A percentile compares a stretch with the other conserved stretches of the same genome.
Evolutionary conservation across 495 filamentous ascomycete genomes (phyloP).

Genomic region (Friedmanniomyces simplex): DNA sequence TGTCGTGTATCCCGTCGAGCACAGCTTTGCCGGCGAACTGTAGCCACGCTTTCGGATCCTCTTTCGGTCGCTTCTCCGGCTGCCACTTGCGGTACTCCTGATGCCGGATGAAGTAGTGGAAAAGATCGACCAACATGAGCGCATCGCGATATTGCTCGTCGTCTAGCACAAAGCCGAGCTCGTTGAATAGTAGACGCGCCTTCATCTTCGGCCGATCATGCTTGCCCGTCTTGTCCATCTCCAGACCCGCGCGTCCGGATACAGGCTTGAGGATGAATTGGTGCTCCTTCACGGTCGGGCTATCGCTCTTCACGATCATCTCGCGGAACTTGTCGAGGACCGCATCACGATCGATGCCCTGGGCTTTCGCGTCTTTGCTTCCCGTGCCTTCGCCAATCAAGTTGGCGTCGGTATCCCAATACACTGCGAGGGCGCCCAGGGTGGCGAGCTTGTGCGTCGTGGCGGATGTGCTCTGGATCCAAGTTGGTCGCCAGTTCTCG

Average conservation of each 20-base stretch:
- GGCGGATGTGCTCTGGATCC: constrained; percentile 72
- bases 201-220: constrained; percentile 77
- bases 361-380: constrained; percentile 50
- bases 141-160: constrained; percentile 95
- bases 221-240: constrained; percentile 83
- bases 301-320: constrained; percentile 62
- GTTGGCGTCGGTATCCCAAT: constrained; percentile 91
- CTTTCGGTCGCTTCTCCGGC: constrained; percentile 74
- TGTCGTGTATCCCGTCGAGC: constrained; percentile 84
- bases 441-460: constrained; percentile 88
- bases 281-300: constrained; percentile 43
- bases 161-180: constrained; percentile 89
- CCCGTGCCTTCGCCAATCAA: constrained; percentile 67
- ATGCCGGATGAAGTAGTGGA: constrained; percentile 96
- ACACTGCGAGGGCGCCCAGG: constrained; percentile 76
- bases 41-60: constrained; percentile 87
- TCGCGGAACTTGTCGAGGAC: constrained; percentile 63
- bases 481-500: constrained; percentile 83
- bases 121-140: constrained; percentile 94
- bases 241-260: constrained; percentile 80
- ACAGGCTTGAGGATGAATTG: constrained; percentile 95
- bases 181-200: constrained; percentile 81
- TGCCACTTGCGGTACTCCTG: constrained; percentile 90
- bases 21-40: constrained; percentile 81
- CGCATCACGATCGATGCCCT: constrained; percentile 57